These are phyloP conservation scores for Dacryopinax spathularia DNA, from an alignment of 768 basidiomycete species.

Conservation along the genomic window DNA sequence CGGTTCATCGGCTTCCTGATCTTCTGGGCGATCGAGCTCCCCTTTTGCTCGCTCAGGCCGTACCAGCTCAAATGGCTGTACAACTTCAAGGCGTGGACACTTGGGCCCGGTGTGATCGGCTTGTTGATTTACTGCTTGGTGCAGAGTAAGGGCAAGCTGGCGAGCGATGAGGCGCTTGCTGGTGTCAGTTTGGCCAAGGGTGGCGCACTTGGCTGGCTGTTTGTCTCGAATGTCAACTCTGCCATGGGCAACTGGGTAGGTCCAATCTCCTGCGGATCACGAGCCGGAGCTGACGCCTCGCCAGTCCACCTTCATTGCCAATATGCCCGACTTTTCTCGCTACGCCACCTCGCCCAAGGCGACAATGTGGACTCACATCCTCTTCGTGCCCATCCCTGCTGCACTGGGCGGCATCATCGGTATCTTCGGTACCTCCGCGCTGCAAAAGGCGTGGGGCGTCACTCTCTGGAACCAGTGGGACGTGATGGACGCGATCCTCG, in stretches of 20 bases:
- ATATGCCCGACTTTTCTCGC: constrained; percentile 5
- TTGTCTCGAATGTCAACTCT: constrained; percentile 7
- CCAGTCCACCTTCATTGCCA: constrained; percentile 8
- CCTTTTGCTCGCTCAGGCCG: constrained; percentile 6
- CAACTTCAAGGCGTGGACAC: constrained; percentile 7
- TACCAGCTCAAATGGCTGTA: constrained; percentile 10
- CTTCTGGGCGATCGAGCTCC: constrained; percentile 7
- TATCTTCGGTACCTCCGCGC: constrained; percentile 11
- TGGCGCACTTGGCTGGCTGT: constrained; percentile 5
- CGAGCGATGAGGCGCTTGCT: constrained; percentile 1
- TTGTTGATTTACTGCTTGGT: constrained; percentile 8
- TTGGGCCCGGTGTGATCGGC: constrained; percentile 2
- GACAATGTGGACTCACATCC: constrained; percentile 1
- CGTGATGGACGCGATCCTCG: constrained; percentile 14
- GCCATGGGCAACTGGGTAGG: constrained; percentile 7
- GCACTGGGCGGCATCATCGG: constrained; percentile 15
- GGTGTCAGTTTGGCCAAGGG: neutral
- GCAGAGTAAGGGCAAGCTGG: constrained; percentile 7
- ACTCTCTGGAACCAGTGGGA: constrained; percentile 16
- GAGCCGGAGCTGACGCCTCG: neutral
- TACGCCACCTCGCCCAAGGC: constrained; percentile 4
- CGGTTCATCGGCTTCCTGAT: constrained; percentile 7
- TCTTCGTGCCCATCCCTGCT: constrained; percentile 9
- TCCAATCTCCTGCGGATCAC: neutral
- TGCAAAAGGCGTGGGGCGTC: constrained; percentile 14